Evolutionary conservation across 176 grass and related monocot species (phyloP), one percentile per base, ranked within the genome.

Genomic region (Aechmea fasciata): DNA sequence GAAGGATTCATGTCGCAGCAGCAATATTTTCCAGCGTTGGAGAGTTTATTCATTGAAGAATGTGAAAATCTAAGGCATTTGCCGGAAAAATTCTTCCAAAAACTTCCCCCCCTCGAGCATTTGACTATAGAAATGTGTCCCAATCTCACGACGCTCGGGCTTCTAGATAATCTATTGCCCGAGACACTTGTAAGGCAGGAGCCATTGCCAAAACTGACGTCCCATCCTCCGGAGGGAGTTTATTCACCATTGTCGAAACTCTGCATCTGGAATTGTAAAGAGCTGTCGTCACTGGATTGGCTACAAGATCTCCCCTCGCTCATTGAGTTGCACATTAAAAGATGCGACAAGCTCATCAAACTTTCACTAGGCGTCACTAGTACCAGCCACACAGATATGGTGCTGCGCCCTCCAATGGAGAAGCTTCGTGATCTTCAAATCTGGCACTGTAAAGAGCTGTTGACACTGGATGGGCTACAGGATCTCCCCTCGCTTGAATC

Each of bases 41-140:
- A 57, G 13, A 25, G n/a, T 15, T 57, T 78, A 49, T 2, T 0
- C 2, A 9, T 78, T 64, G 0, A 0, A 25, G 0, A 68, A 25
- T 83, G 74, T 52, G 19, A 64, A 78, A 78, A 71, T 48, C 14
- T 83, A 47, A 51, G 29, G 9, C 20, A 73, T 63, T 47, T 83
- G 11, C 81, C 75, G 11, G 13, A 20, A 1, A 19, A 62, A 65
- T 22, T 18, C 2, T 64, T 64, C 59, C 63, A 67, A 22, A 11
- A 15, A 61, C 51, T 17, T 22, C 14, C 29, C 23, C 68, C 11
- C 49, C 59, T 83, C 48, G 65, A 53, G 50, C 29, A 0, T 9
- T 66, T 78, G 47, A 2, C 0, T 9, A 10, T 64, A 7, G 0
- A 1, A 4, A 20, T 9, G 11, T 83, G 81, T 52, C 52, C 75